A percentile compares a stretch with the other conserved stretches of the same genome.
Conservation (phyloP, 176 grass and related monocot species). For the Neostapfia colusana region DNA sequence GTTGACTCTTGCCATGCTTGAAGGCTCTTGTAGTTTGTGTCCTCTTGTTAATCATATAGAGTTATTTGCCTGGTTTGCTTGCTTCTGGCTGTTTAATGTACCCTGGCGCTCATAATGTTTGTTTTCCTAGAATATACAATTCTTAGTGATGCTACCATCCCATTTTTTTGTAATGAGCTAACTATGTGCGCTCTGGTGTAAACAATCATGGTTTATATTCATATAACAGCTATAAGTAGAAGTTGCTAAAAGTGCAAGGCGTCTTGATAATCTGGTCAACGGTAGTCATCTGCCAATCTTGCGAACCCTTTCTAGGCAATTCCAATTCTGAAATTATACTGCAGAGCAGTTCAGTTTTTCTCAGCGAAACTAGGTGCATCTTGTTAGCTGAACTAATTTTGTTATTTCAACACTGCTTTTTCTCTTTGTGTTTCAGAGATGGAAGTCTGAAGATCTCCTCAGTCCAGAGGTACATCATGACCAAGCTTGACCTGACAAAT, state of each 20-base stretch:
- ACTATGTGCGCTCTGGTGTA: not conserved
- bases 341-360: not conserved
- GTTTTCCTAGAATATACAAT: not conserved
- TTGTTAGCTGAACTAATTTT: constrained; percentile 2
- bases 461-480: constrained; percentile 71
- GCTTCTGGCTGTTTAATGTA: not conserved
- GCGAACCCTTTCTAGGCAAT: not conserved
- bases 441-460: constrained; percentile 60
- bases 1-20: not conserved
- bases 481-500: constrained; percentile 64
- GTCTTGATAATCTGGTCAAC: not conserved
- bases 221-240: not conserved
- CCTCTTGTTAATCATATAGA: not conserved
- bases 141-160: not conserved
- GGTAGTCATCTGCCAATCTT: not conserved
- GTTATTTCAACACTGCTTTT: constrained; percentile 10
- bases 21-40: constrained; percentile 13
- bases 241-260: constrained; percentile 2
- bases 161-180: not conserved
- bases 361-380: not conserved
- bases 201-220: not conserved
- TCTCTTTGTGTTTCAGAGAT: constrained; percentile 60
- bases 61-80: constrained; percentile 1
- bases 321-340: not conserved
- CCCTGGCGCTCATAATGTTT: not conserved